Percentiles rank a stretch among this genome's conserved stretches.
phyloP scores from a whole-genome alignment of 208 protist genomes.

The Leishmania mexicana region DNA sequence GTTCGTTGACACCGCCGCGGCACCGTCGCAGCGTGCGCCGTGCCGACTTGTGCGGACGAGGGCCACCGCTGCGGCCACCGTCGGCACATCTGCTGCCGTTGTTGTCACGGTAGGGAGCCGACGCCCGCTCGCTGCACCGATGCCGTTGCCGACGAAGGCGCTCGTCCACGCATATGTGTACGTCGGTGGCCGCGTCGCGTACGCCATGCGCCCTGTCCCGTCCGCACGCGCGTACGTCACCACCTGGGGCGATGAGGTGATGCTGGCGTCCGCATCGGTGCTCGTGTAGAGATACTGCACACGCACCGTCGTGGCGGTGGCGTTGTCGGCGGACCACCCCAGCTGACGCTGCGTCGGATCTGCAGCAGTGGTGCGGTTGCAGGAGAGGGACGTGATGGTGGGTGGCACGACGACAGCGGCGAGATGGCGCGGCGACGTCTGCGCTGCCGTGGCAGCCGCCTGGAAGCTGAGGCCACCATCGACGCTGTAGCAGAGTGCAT shows the following conservation, averaged over 20 bases:
- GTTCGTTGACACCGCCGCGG: slow-evolving; percentile 5
- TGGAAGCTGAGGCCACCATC: slow-evolving; percentile 60
- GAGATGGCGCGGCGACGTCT: neutral
- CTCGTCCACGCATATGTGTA: slow-evolving; percentile 26
- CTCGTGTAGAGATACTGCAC: slow-evolving; percentile 28
- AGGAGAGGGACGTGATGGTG: slow-evolving; percentile 27
- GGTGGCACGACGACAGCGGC: slow-evolving; percentile 33
- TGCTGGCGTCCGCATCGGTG: slow-evolving; percentile 1
- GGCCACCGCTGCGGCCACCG: slow-evolving; percentile 50
- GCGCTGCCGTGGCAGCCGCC: slow-evolving; percentile 15
- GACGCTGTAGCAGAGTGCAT: slow-evolving; percentile 66
- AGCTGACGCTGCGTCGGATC: slow-evolving; percentile 14
- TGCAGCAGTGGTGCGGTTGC: slow-evolving; percentile 1
- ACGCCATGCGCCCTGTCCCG: slow-evolving; percentile 9
- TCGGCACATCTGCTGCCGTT: slow-evolving; percentile 24
- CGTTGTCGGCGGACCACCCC: slow-evolving; percentile 5
- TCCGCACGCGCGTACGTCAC: slow-evolving; percentile 10
- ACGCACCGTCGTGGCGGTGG: slow-evolving; percentile 17
- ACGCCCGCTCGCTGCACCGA: slow-evolving; percentile 35
- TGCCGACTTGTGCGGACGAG: slow-evolving; percentile 49
- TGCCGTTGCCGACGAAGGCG: slow-evolving; percentile 54
- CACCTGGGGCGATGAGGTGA: slow-evolving; percentile 1
- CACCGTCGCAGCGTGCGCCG: slow-evolving; percentile 51
- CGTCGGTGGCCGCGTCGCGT: no score
- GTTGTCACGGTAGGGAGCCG: neutral